Base-by-base conservation (phyloP, 2,329 filamentous ascomycete species). In the Herpotrichia juniperi region DNA sequence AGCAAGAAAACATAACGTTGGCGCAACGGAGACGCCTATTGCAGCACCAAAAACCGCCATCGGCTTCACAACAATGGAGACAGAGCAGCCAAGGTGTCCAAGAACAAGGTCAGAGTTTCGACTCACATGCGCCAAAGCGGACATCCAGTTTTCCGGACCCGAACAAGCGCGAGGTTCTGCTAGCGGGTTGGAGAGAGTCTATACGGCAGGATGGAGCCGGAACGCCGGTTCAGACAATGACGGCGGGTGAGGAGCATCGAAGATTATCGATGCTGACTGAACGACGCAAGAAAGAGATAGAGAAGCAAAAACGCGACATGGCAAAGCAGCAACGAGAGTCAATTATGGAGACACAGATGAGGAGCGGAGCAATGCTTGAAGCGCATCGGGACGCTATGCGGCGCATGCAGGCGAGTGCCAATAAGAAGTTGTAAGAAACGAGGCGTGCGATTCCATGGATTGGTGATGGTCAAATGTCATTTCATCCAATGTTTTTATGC, bases 351-450 rank as follows among this genome's bases (percentile, higher is more conserved):
- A 85, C 88, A 70, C 82, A 85, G 58, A 94, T 96, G 89, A 81
- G 90, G 48, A 86, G 84, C 14, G 87, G 87, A 0, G 85, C 89
- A 57, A 83, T 96, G 78, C 79, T 89, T 46, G 88, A 90, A 40
- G 82, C 87, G 19, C 93, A 97, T 71, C 82, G 88, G 17, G 88
- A 93, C 57, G 90, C 88, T 1, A 82, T 97, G 83, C 81, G 89
- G 57, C 87, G 81, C 70, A 89, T 97, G 87, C 92, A 96, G 69
- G 80, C 80, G 12, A 73, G 76, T 43, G 83, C 81, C 0, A 83
- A 82, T 56, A 72, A 67, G 37, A 59, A 62, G 28, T 50, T 66
- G 53, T 67, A 44, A 49, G 9, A 5, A n/a, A 6, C n/a, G 34
- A 21, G 8, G n/a, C n/a, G n/a, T n/a, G n/a, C n/a, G n/a, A n/a